phyloP scores from a whole-genome alignment of 2,329 filamentous ascomycete genomes.

The Ciborinia camelliae region DNA sequence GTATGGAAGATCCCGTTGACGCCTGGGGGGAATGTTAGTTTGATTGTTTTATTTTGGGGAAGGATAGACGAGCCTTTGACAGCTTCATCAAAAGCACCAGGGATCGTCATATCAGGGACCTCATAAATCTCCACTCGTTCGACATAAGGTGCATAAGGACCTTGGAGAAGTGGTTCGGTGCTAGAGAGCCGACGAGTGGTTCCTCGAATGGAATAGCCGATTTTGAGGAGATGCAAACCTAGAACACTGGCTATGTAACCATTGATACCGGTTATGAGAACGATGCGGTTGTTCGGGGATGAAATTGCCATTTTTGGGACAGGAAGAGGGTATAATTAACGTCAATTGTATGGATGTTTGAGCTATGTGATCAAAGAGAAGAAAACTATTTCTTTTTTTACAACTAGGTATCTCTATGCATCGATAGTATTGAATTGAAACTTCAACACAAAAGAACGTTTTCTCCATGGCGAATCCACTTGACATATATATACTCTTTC shows the following conservation, averaged over 20 bases:
- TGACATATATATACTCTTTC: background rate
- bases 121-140: constrained; percentile 33
- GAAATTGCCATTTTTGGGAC: constrained; percentile 27
- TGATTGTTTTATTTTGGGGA: background rate
- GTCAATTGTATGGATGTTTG: background rate
- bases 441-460: background rate
- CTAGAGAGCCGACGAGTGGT: constrained; percentile 33
- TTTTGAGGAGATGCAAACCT: constrained; percentile 30
- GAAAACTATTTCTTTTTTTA: background rate
- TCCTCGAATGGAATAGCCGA: constrained; percentile 36
- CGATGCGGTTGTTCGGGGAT: constrained; percentile 31
- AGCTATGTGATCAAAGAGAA: background rate
- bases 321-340: background rate
- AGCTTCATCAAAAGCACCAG: constrained; percentile 35
- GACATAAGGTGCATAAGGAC: constrained; percentile 32
- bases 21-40: constrained; percentile 19
- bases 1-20: constrained; percentile 37
- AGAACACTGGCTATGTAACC: constrained; percentile 38
- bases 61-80: constrained; percentile 25
- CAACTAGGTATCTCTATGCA: background rate
- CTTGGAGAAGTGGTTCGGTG: constrained; percentile 29
- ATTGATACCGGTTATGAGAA: constrained; percentile 38
- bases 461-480: background rate
- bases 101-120: constrained; percentile 34
- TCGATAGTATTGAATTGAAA: background rate